Percentiles rank a stretch among this genome's conserved stretches.
Evolutionary conservation across 495 filamentous ascomycete species (phyloP).

Genomic region (Neurospora sp.): DNA sequence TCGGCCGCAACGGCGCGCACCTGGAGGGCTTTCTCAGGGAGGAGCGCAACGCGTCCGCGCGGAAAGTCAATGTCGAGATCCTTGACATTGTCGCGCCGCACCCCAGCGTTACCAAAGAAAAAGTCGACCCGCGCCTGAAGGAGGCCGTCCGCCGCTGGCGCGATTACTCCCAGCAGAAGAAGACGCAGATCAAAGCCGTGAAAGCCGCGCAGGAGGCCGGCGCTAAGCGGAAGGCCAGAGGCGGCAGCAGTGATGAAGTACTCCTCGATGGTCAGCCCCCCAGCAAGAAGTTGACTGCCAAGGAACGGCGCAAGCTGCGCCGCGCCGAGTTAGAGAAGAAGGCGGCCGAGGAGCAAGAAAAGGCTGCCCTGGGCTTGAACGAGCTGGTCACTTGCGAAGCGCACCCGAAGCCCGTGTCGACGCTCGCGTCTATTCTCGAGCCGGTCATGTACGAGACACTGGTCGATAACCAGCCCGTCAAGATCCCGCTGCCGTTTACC

Average conservation of each 20-base stretch:
- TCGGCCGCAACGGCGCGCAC: constrained; percentile 34
- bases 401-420: constrained; percentile 25
- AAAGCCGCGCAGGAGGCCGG: constrained; percentile 12
- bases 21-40: constrained; percentile 66
- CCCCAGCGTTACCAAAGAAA: constrained; percentile 8
- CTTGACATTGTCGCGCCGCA: constrained; percentile 12
- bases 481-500: constrained; percentile 51
- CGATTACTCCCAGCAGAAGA: constrained; percentile 48
- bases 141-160: constrained; percentile 52
- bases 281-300: constrained; percentile 22
- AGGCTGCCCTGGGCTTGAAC: constrained; percentile 18
- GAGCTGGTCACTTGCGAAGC: constrained; percentile 37
- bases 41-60: constrained; percentile 39
- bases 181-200: constrained; percentile 35
- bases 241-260: constrained; percentile 16
- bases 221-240: constrained; percentile 16
- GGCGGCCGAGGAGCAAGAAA: constrained; percentile 9
- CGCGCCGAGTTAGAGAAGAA: constrained; percentile 5
- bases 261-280: constrained; percentile 16
- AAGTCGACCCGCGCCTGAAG: constrained; percentile 45
- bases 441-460: constrained; percentile 26
- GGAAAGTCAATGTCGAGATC: constrained; percentile 43
- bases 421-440: constrained; percentile 42
- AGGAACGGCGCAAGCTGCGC: constrained; percentile 12
- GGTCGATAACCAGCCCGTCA: constrained; percentile 25